A percentile compares a stretch with the other conserved stretches of the same genome.
These are phyloP conservation scores for Coniferiporia sulphurascens DNA, from an alignment of 1,284 basidiomycete species.

Conservation along the genomic window DNA sequence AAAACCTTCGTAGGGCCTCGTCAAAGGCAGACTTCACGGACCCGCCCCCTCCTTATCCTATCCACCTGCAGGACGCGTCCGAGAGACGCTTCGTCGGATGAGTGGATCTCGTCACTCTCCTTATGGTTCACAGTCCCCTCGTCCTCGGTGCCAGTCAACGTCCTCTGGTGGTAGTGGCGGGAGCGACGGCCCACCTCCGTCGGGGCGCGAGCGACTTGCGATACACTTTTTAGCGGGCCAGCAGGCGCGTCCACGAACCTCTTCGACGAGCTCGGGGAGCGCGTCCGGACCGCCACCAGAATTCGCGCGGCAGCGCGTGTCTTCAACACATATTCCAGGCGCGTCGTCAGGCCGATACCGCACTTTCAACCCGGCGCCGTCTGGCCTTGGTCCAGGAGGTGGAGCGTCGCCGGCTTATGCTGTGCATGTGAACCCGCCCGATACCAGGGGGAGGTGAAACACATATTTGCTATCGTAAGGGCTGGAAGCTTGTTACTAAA, in stretches of 20 bases:
- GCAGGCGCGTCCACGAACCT: constrained; percentile 14
- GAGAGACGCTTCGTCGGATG: constrained; percentile 10
- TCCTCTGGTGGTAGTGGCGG: constrained; percentile 1
- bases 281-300: constrained; percentile 3
- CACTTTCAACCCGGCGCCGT: constrained; percentile 7
- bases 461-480: constrained; percentile 1
- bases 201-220: constrained; percentile 17
- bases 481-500: constrained; percentile 23
- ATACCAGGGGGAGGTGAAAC: constrained; percentile 19
- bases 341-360: constrained; percentile 11
- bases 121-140: constrained; percentile 13
- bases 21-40: constrained; percentile 7
- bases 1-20: constrained; percentile 7
- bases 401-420: constrained; percentile 2
- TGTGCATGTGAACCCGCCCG: constrained; percentile 11
- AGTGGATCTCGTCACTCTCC: constrained; percentile 14
- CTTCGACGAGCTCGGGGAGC: constrained; percentile 10
- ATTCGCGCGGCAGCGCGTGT: constrained; percentile 15
- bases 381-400: constrained; percentile 12
- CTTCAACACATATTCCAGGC: constrained; percentile 16
- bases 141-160: constrained; percentile 15
- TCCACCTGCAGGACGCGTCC: constrained; percentile 7
- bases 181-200: constrained; percentile 3
- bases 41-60: background rate
- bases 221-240: constrained; percentile 16